Conservation (phyloP, 352 stramenopile genomes). For the Phytopythium ostracodes region DNA sequence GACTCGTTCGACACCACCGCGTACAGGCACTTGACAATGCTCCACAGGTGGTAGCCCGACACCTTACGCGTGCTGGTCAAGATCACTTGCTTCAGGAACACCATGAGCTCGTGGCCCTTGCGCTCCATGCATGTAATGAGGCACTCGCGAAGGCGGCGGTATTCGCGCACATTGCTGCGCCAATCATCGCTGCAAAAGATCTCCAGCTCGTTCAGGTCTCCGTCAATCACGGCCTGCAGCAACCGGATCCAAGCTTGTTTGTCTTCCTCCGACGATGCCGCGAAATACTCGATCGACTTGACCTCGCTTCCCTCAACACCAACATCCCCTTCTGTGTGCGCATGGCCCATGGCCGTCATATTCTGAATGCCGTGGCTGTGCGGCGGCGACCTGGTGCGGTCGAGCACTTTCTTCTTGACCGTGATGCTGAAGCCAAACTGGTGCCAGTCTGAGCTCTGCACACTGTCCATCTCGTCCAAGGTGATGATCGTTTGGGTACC, state of each 20-base stretch:
- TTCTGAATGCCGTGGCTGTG: conserved; percentile 15
- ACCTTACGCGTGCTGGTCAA: conserved; percentile 54
- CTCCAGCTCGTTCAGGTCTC: conserved; percentile 76
- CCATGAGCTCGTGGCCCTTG: conserved; percentile 76
- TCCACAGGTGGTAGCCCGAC: conserved; percentile 71
- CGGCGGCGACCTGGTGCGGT: conserved; percentile 14
- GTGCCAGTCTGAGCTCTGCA: conserved; percentile 70
- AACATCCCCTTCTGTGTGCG: conserved; percentile 15
- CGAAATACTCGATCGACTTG: conserved; percentile 72
- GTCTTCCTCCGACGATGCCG: conserved; percentile 54
- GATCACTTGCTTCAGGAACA: conserved; percentile 78
- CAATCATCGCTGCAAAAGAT: conserved; percentile 89
- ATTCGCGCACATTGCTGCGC: conserved; percentile 85
- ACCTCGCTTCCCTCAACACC: conserved; percentile 10
- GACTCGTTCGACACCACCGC: conserved; percentile 75
- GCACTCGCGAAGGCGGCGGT: conserved; percentile 68
- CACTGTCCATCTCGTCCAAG: conserved; percentile 78
- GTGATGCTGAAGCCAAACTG: conserved; percentile 65
- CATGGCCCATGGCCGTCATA: conserved; percentile 19
- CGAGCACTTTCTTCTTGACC: conserved; percentile 50
- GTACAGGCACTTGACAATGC: conserved; percentile 72
- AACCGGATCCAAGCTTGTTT: conserved; percentile 68
- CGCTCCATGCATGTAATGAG: conserved; percentile 82
- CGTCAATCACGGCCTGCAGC: conserved; percentile 70
- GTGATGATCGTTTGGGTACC: conserved; percentile 68